A percentile compares a stretch with the other conserved stretches of the same genome.
phyloP scores from a whole-genome alignment of 495 filamentous ascomycete genomes.

The Aspergillus diversus region DNA sequence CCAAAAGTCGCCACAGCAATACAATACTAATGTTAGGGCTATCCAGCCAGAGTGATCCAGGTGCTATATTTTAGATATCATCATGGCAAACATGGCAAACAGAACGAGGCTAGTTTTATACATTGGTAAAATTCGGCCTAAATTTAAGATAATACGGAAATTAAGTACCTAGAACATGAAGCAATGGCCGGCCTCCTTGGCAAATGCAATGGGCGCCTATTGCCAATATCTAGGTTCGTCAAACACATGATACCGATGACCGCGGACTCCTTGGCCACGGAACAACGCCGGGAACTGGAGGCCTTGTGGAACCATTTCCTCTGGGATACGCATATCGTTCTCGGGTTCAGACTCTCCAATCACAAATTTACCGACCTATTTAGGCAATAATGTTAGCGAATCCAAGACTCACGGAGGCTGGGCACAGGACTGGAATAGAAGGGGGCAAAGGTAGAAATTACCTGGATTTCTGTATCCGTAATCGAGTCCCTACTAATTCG shows the following conservation, averaged over 20 bases:
- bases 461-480: constrained; percentile 97
- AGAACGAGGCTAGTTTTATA: neutral
- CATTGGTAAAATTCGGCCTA: neutral
- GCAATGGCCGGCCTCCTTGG: neutral
- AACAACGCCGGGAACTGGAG: constrained; percentile 88
- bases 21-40: too few relatives aligned
- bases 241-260: constrained; percentile 95
- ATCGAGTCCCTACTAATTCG: constrained; percentile 87
- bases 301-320: constrained; percentile 72
- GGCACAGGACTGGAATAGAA: too few relatives aligned
- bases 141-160: constrained; percentile 4
- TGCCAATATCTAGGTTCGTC: constrained; percentile 82
- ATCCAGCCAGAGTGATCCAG: too few relatives aligned
- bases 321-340: constrained; percentile 59
- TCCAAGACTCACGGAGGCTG: constrained; percentile 1
- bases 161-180: constrained; percentile 5
- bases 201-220: constrained; percentile 23
- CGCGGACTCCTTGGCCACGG: constrained; percentile 81
- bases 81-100: neutral
- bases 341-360: constrained; percentile 71
- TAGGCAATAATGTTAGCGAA: constrained; percentile 22
- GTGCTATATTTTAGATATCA: too few relatives aligned
- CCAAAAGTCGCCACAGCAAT: too few relatives aligned
- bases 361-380: constrained; percentile 87
- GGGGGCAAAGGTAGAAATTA: constrained; percentile 34